Evolutionary conservation across 2,329 filamentous ascomycete genomes (phyloP).

Genomic region (Coniochaeta prunicola): DNA sequence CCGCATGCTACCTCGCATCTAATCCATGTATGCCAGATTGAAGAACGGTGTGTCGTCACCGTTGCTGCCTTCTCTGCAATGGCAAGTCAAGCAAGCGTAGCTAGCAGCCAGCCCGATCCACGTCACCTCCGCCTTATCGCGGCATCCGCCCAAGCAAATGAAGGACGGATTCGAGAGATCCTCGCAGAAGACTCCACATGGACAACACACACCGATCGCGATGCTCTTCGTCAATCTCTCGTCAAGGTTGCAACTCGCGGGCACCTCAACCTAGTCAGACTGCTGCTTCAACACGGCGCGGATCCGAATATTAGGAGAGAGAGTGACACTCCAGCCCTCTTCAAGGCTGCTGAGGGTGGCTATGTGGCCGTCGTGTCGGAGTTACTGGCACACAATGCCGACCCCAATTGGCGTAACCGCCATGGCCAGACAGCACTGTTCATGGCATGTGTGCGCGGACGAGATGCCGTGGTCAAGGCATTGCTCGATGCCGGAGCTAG

Average conservation of each 20-base stretch:
- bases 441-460: conserved; percentile 24
- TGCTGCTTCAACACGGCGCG: conserved; percentile 30
- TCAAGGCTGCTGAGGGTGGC: conserved; percentile 29
- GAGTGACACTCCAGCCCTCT: conserved; percentile 26
- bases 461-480: conserved; percentile 21
- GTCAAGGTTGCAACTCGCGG: conserved; percentile 29
- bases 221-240: conserved; percentile 28
- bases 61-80: background rate
- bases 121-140: conserved; percentile 28
- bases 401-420: conserved; percentile 23
- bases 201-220: conserved; percentile 23
- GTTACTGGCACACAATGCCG: conserved; percentile 23
- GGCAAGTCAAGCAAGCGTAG: conserved; percentile 20
- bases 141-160: conserved; percentile 28
- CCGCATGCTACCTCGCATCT: background rate
- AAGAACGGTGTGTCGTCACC: background rate
- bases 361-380: conserved; percentile 24
- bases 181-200: conserved; percentile 25
- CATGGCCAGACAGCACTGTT: conserved; percentile 28
- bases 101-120: conserved; percentile 28
- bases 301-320: conserved; percentile 26
- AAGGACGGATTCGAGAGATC: conserved; percentile 26
- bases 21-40: background rate
- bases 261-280: conserved; percentile 24
- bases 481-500: conserved; percentile 24